Conservation (phyloP, 2,329 filamentous ascomycete genomes). For the Stagonosporopsis vannaccii region DNA sequence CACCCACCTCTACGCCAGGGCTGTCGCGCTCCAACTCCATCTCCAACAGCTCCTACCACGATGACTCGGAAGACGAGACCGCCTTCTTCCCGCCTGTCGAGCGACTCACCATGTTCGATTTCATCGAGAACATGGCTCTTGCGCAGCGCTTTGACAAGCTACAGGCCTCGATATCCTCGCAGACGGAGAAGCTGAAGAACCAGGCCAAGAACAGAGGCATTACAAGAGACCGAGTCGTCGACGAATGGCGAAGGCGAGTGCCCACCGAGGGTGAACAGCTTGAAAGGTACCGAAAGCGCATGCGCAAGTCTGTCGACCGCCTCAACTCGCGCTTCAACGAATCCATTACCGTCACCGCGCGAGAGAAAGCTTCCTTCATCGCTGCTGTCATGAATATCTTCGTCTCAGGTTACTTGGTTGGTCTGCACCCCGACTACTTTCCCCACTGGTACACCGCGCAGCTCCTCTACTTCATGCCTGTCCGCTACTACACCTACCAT, state of each 20-base stretch:
- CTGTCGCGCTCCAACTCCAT: slow-evolving; percentile 82
- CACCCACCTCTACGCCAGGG: slow-evolving; percentile 59
- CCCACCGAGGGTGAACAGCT: slow-evolving; percentile 91
- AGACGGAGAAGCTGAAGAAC: slow-evolving; percentile 86
- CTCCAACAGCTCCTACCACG: slow-evolving; percentile 85
- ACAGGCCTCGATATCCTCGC: slow-evolving; percentile 79
- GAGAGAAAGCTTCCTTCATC: slow-evolving; percentile 96
- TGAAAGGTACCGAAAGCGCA: slow-evolving; percentile 85
- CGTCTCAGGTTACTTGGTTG: slow-evolving; percentile 92
- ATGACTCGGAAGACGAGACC: slow-evolving; percentile 80
- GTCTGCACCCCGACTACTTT: slow-evolving; percentile 83
- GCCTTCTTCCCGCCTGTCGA: slow-evolving; percentile 79
- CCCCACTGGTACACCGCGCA: slow-evolving; percentile 92
- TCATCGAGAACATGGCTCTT: slow-evolving; percentile 90
- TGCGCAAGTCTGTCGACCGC: slow-evolving; percentile 88
- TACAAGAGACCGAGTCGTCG: slow-evolving; percentile 88
- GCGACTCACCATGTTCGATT: slow-evolving; percentile 87
- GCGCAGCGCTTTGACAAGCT: slow-evolving; percentile 90
- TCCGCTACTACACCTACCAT: slow-evolving; percentile 90
- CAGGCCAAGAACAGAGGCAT: slow-evolving; percentile 78
- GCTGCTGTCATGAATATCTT: slow-evolving; percentile 97
- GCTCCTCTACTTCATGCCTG: slow-evolving; percentile 94
- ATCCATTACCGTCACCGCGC: slow-evolving; percentile 82
- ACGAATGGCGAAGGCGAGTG: slow-evolving; percentile 87
- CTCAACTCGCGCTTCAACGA: slow-evolving; percentile 87